Percentiles rank a stretch among this genome's conserved stretches.
These are phyloP conservation scores for Heterobasidion occidentale DNA, from an alignment of 1,284 basidiomycete species.

Conservation along the genomic window DNA sequence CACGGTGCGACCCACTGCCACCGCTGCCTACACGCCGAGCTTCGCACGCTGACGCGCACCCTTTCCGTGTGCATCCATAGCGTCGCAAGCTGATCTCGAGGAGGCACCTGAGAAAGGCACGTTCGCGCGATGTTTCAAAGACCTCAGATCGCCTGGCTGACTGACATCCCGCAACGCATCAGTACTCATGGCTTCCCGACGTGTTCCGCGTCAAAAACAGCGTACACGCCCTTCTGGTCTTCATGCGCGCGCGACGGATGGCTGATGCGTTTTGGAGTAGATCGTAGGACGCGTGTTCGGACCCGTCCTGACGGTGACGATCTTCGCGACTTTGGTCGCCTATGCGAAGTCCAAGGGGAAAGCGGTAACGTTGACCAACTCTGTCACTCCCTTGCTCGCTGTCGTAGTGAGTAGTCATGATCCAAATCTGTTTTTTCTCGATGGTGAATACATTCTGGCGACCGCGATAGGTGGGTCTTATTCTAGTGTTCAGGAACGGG, in stretches of 20 bases:
- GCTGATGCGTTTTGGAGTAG: slow-evolving; percentile 27
- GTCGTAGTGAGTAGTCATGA: slow-evolving; percentile 68
- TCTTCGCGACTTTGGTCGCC: slow-evolving; percentile 59
- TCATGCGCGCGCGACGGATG: neutral
- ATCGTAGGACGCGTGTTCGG: slow-evolving; percentile 62
- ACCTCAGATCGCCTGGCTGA: neutral
- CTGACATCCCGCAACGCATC: slow-evolving; percentile 1
- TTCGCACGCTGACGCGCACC: neutral
- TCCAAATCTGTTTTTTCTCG: neutral
- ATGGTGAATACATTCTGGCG: neutral
- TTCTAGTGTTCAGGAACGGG: slow-evolving; percentile 59
- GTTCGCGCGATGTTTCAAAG: neutral
- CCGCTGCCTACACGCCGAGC: too few species aligned
- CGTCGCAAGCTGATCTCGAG: slow-evolving; percentile 23
- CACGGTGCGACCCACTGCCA: too few species aligned
- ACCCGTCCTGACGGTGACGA: slow-evolving; percentile 76
- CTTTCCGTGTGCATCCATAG: neutral
- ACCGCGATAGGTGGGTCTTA: slow-evolving; percentile 52
- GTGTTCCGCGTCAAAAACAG: slow-evolving; percentile 76
- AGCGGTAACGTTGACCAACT: slow-evolving; percentile 54
- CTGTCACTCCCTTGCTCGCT: slow-evolving; percentile 77
- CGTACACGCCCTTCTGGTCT: slow-evolving; percentile 28
- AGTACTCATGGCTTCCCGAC: slow-evolving; percentile 89
- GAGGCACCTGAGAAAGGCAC: slow-evolving; percentile 24
- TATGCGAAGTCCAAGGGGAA: slow-evolving; percentile 50